phyloP scores from a whole-genome alignment of 2,329 filamentous ascomycete genomes.

The Fusarium drepaniforme region DNA sequence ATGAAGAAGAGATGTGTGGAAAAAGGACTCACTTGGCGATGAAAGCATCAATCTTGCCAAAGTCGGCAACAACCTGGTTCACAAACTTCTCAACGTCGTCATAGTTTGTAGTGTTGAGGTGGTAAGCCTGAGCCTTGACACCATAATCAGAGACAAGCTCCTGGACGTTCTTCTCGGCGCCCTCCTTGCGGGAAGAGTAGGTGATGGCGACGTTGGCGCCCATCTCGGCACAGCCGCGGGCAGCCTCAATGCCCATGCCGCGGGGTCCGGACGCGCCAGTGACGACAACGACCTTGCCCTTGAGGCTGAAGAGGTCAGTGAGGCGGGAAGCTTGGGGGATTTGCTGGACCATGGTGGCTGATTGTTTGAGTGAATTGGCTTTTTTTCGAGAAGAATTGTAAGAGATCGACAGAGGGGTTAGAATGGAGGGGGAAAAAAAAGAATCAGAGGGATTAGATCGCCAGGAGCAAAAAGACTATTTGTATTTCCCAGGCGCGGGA shows the following conservation, averaged over 20 bases:
- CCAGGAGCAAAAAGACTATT: conserved; percentile 23
- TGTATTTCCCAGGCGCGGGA: conserved; percentile 23
- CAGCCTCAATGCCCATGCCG: conserved; percentile 78
- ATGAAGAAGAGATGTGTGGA: background rate
- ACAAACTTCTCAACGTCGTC: conserved; percentile 65
- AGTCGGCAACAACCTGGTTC: conserved; percentile 76
- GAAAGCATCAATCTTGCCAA: conserved; percentile 80
- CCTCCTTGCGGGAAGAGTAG: conserved; percentile 77
- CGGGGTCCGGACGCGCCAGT: conserved; percentile 77
- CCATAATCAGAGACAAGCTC: conserved; percentile 76
- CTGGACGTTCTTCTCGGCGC: conserved; percentile 73
- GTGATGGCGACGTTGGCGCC: conserved; percentile 79
- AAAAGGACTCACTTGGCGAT: conserved; percentile 74
- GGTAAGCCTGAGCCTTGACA: conserved; percentile 73
- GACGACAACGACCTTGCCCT: conserved; percentile 79
- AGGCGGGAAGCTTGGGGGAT: conserved; percentile 70
- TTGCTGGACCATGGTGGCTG: conserved; percentile 63
- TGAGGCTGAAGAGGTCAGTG: conserved; percentile 77
- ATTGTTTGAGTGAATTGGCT: conserved; percentile 1
- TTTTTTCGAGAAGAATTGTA: background rate
- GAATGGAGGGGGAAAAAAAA: conserved; percentile 2
- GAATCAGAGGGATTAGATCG: background rate
- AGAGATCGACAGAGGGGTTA: conserved; percentile 10
- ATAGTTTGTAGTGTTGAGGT: conserved; percentile 69
- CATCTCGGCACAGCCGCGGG: conserved; percentile 77